Evolutionary conservation across 2,329 filamentous ascomycete species (phyloP).

Genomic region (Colletotrichum cereale): DNA sequence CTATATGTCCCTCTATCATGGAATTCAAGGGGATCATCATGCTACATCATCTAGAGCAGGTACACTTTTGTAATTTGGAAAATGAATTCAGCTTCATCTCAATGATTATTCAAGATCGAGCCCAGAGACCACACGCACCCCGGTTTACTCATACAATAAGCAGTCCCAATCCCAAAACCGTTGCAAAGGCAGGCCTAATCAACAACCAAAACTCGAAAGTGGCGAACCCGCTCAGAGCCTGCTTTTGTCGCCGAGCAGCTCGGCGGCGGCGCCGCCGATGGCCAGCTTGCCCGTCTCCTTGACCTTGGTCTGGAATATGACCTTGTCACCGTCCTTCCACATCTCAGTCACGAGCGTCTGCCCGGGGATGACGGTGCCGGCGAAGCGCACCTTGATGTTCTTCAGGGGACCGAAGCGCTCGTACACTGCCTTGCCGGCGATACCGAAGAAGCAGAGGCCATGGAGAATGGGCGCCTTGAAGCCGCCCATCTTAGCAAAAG

Average conservation of each 20-base stretch:
- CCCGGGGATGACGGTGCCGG: constrained; percentile 85
- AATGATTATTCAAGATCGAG: background rate
- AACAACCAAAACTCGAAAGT: background rate
- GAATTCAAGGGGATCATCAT: background rate
- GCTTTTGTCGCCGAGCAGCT: constrained; percentile 66
- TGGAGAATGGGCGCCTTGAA: constrained; percentile 96
- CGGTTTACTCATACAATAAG: constrained; percentile 10
- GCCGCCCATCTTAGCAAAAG: constrained; percentile 93
- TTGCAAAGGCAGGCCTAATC: background rate
- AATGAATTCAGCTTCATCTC: constrained; percentile 1
- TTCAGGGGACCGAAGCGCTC: constrained; percentile 85
- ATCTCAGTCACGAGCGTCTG: constrained; percentile 94
- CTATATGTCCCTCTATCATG: background rate
- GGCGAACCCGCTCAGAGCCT: constrained; percentile 43
- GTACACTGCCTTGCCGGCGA: constrained; percentile 91
- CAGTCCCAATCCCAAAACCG: background rate
- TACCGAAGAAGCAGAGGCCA: constrained; percentile 95
- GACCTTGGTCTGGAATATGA: constrained; percentile 89
- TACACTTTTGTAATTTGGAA: constrained; percentile 8
- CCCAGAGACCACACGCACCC: background rate
- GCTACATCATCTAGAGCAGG: background rate
- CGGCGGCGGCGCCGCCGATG: constrained; percentile 84
- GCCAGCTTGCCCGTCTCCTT: constrained; percentile 93
- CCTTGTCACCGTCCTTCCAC: constrained; percentile 87
- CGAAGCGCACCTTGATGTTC: constrained; percentile 94